Conservation (phyloP, 2,329 filamentous ascomycete species). For the Alternaria arborescens region DNA sequence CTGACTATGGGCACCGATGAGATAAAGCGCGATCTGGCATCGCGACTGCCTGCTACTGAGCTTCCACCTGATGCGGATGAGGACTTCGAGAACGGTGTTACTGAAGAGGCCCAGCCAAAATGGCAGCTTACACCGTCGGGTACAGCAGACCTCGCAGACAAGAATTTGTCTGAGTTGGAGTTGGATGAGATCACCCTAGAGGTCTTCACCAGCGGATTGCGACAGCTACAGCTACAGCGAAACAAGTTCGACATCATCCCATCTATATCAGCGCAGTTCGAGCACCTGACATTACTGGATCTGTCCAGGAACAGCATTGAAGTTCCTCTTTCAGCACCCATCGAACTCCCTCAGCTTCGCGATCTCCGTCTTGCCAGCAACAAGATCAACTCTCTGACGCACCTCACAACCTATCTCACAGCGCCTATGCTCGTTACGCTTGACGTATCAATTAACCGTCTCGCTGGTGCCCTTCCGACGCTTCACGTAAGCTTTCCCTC, state of each 20-base stretch:
- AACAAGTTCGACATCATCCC: constrained; percentile 79
- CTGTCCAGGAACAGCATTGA: constrained; percentile 79
- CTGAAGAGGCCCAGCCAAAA: constrained; percentile 10
- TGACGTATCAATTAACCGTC: constrained; percentile 83
- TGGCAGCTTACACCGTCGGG: constrained; percentile 49
- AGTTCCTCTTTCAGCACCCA: constrained; percentile 49
- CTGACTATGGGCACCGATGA: constrained; percentile 81
- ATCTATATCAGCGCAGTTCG: constrained; percentile 71
- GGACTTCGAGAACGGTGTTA: constrained; percentile 10
- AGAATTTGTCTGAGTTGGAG: constrained; percentile 51
- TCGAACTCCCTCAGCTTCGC: constrained; percentile 76
- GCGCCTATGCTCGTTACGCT: constrained; percentile 79
- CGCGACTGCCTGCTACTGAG: constrained; percentile 63
- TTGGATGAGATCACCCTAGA: constrained; percentile 50
- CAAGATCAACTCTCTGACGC: constrained; percentile 71
- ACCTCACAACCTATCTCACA: constrained; percentile 71
- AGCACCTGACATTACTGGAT: constrained; percentile 75
- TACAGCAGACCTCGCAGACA: constrained; percentile 55
- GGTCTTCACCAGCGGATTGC: constrained; percentile 59
- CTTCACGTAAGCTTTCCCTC: constrained; percentile 74
- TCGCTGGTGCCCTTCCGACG: constrained; percentile 71
- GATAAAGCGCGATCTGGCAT: constrained; percentile 76
- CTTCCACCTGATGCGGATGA: constrained; percentile 7
- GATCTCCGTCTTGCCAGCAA: constrained; percentile 81
- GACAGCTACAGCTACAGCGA: constrained; percentile 74